Conservation (phyloP, 2,329 filamentous ascomycete genomes). For the Plenodomus biglobosus region DNA sequence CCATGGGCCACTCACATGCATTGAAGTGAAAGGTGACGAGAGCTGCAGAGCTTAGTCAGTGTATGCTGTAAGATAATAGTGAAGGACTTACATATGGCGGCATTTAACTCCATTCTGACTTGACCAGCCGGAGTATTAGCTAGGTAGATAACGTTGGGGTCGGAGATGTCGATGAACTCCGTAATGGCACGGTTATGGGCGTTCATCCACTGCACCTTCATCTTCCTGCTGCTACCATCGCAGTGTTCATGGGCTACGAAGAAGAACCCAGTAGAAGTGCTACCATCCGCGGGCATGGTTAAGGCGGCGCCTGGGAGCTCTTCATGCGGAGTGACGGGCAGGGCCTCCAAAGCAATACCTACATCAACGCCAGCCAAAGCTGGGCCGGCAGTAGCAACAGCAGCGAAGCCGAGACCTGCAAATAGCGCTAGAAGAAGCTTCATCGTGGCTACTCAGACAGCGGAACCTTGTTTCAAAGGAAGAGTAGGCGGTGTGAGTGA, state of each 20-base stretch:
- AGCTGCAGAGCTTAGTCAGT: background rate
- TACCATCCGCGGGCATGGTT: no score
- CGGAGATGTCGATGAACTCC: no score
- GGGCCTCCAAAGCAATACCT: no score
- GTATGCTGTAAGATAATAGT: no score
- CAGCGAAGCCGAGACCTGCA: background rate
- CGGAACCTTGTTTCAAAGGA: background rate
- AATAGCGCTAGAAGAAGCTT: background rate
- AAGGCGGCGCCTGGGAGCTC: no score
- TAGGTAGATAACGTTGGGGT: no score
- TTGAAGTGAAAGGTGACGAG: background rate
- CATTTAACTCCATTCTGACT: no score
- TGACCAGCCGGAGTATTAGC: no score
- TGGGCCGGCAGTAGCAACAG: background rate
- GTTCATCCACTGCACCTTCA: background rate
- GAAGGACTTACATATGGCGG: no score
- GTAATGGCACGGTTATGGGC: no score
- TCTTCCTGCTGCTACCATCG: background rate
- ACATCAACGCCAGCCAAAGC: no score
- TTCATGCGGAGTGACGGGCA: no score
- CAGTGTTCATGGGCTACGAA: background rate
- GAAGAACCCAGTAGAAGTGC: background rate
- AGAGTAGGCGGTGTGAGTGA: background rate
- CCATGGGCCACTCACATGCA: background rate
- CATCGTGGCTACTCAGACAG: background rate